Base-by-base conservation (phyloP, 305 asterid genomes). In the Fraxinus nigra region DNA sequence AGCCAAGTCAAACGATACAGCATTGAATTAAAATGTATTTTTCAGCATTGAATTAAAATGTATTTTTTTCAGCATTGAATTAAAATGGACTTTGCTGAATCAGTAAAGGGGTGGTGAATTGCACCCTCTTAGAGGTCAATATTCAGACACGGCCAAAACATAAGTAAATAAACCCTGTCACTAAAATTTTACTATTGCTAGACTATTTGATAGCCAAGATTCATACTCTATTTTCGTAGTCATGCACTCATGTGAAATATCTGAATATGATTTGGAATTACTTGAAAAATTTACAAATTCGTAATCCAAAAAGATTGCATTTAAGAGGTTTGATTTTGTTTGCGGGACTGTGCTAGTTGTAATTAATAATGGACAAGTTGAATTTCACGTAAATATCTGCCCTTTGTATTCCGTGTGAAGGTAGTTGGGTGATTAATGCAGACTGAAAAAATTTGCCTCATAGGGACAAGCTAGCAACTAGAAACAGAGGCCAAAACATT, bases 391-490 rank as follows among this genome's bases (percentile, higher is more conserved):
- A 18, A 59, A 59, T 14, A 28, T 26, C 74, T 67, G 35, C n/a
- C 37, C 37, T 67, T 67, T 67, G 8, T 28, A 28, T 67, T 67
- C 37, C 74, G 30, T 13, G 37, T 67, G 74, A 67, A 67, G 74
- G 35, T 67, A 28, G 77, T 35, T 72, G 77, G 22, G 77, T 32
- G 13, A 72, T 72, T 32, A 78, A 16, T 78, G 46, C 51, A 76
- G 46, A 32, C 59, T 56, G n/a, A 61, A 78, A 34, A 9, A 0
- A 0, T 11, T 61, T 59, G 46, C 46, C 43, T 48, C 43, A 13
- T 37, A 61, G 59, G 38, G 33, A 18, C 24, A 32, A 54, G 35
- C 33, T 78, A 9, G 28, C 20, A 5, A 32, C 33, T 22, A 18
- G 59, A 75, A n/a, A 65, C 72, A 65, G 34, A 65, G 72, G 34